Base-by-base conservation (phyloP, 2,329 filamentous ascomycete genomes). In the Ascochyta clinopodiicola region DNA sequence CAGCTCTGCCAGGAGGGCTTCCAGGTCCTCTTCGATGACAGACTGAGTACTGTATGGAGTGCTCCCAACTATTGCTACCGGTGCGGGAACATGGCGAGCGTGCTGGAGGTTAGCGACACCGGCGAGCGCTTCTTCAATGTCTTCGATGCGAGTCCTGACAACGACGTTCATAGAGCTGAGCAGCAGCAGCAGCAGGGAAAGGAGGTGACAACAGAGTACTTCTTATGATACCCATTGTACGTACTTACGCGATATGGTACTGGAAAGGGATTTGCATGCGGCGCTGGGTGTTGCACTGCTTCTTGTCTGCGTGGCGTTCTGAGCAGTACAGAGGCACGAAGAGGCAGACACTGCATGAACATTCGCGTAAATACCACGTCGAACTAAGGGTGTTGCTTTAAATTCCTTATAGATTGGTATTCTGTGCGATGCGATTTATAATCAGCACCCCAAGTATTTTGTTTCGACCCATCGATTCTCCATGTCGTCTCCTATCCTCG, bases 1-100 rank as follows among this genome's bases (percentile, higher is more conserved):
- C 95, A 99, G 79, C 85, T 99, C 4, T 99, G 95, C 75, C 95
- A 99, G 76, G 95, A 99, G 79, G 95, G 95, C 0, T 99, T 94
- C 76, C 95, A 98, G 78, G 90, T 98, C 42, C 85, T 99, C 15
- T 99, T 96, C 75, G 94, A 98, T 69, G 94, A 98, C 77, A 86
- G 89, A 15, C 80, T 99, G 34, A 96, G 92, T 75, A 99, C 95
- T 1, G 95, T 99, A 6, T 99, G 95, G 95, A 97, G 92, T 74
- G 75, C 75, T 19, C 75, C 75, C 10, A 78, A 96, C 70, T 96
- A 96, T 78, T 96, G 91, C 78, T 96, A 96, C 75, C 84, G 93
- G 32, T 99, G 95, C 78, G 95, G 95, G 42, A 99, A 99, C 75
- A 88, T 98, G 85, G 95, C 95, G 8, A 96, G 92, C 76, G 95